A percentile compares a stretch with the other conserved stretches of the same genome.
phyloP scores from a whole-genome alignment of 192 early-diverging fungal genomes.

The Phycomyces blakesleeanus region DNA sequence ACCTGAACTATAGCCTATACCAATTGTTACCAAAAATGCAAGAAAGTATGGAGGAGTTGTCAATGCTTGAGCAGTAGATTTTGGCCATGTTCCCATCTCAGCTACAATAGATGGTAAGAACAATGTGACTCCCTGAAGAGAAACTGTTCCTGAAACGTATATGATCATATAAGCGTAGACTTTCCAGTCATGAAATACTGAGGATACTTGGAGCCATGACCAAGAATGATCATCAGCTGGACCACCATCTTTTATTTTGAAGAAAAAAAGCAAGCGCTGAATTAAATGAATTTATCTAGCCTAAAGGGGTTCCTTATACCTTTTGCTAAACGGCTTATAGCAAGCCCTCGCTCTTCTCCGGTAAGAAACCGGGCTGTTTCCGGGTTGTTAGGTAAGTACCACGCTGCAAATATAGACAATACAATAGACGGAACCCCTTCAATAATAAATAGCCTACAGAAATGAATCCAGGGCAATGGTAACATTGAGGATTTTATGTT shows the following conservation, averaged over 20 bases:
- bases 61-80: constrained; percentile 21
- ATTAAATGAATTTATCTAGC: too few relatives aligned
- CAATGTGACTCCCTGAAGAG: constrained; percentile 61
- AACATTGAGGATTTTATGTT: not conserved
- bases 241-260: constrained; percentile 10
- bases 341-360: constrained; percentile 22
- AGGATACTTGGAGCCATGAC: constrained; percentile 40
- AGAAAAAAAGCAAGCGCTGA: too few relatives aligned
- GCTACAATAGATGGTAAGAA: constrained; percentile 64
- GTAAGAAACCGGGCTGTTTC: constrained; percentile 29
- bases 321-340: constrained; percentile 22
- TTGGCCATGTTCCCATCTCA: constrained; percentile 35
- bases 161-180: constrained; percentile 42
- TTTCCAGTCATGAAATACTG: constrained; percentile 48
- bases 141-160: constrained; percentile 57
- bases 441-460: constrained; percentile 53
- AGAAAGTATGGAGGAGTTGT: constrained; percentile 30
- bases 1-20: constrained; percentile 23
- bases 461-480: not conserved
- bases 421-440: constrained; percentile 57
- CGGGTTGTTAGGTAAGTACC: constrained; percentile 20
- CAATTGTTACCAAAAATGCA: constrained; percentile 21
- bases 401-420: constrained; percentile 24
- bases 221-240: constrained; percentile 40
- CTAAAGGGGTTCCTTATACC: constrained; percentile 11